These are phyloP conservation scores for Cercospora zeae-maydis DNA, from an alignment of 2,329 filamentous ascomycete genomes.

Conservation along the genomic window DNA sequence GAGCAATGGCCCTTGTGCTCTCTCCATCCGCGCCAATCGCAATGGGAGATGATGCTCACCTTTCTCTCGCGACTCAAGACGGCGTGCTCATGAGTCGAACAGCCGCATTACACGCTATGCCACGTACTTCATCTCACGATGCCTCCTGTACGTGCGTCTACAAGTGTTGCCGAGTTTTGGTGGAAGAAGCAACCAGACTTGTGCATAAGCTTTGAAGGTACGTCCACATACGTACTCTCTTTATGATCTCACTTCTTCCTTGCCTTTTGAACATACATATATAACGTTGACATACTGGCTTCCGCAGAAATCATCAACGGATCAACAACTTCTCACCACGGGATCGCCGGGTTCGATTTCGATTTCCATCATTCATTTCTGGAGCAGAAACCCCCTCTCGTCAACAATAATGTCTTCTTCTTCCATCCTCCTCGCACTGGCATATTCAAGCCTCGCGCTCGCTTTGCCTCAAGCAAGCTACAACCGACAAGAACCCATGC, in stretches of 20 bases:
- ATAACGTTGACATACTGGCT: background rate
- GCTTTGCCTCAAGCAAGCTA: background rate
- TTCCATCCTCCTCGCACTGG: background rate
- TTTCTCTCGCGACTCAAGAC: background rate
- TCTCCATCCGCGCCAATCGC: too few relatives aligned
- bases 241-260: background rate
- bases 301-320: background rate
- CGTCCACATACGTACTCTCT: background rate
- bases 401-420: background rate
- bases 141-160: background rate
- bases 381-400: background rate
- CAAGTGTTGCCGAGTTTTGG: background rate
- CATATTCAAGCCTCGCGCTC: background rate
- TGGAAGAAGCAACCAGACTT: background rate
- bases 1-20: too few relatives aligned
- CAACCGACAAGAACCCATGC: slow-evolving; percentile 31
- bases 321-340: background rate
- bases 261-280: background rate
- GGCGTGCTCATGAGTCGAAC: background rate
- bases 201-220: background rate
- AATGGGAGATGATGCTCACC: background rate
- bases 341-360: background rate
- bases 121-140: background rate
- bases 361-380: background rate
- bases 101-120: background rate